Conservation (phyloP, 2,329 filamentous ascomycete genomes). For the Botryotinia globosa region DNA sequence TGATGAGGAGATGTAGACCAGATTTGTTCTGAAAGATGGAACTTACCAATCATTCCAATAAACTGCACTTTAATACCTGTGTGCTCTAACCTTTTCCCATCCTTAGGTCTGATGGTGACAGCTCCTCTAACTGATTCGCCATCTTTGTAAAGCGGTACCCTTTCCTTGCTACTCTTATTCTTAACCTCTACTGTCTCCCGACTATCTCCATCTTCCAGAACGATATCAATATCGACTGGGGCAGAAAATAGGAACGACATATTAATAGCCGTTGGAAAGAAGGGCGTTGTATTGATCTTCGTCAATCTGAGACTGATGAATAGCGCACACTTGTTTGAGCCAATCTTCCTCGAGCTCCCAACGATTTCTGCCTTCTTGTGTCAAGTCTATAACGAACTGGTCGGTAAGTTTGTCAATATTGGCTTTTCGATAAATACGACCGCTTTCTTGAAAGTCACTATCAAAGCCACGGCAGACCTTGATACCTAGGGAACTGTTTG, state of each 20-base stretch:
- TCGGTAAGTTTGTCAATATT: neutral
- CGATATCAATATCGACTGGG: conserved; percentile 97
- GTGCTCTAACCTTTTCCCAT: conserved; percentile 96
- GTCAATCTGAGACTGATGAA: neutral
- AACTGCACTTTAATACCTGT: conserved; percentile 99
- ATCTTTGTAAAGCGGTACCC: conserved; percentile 95
- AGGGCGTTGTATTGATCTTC: neutral
- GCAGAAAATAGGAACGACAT: conserved; percentile 99
- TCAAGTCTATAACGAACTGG: neutral
- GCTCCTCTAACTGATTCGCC: conserved; percentile 97
- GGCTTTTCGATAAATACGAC: neutral
- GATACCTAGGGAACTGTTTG: neutral
- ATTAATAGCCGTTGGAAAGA: neutral
- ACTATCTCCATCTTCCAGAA: conserved; percentile 92
- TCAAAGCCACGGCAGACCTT: neutral
- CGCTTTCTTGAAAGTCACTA: neutral
- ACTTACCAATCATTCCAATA: conserved; percentile 90
- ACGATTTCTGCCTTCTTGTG: neutral
- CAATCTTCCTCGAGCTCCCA: neutral
- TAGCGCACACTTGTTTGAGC: neutral
- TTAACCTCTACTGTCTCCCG: conserved; percentile 95
- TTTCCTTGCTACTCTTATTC: conserved; percentile 96
- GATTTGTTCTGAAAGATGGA: neutral
- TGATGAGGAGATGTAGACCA: neutral
- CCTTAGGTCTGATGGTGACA: conserved; percentile 92